Conservation (phyloP, 495 filamentous ascomycete species). For the Amorphotheca resinae region DNA sequence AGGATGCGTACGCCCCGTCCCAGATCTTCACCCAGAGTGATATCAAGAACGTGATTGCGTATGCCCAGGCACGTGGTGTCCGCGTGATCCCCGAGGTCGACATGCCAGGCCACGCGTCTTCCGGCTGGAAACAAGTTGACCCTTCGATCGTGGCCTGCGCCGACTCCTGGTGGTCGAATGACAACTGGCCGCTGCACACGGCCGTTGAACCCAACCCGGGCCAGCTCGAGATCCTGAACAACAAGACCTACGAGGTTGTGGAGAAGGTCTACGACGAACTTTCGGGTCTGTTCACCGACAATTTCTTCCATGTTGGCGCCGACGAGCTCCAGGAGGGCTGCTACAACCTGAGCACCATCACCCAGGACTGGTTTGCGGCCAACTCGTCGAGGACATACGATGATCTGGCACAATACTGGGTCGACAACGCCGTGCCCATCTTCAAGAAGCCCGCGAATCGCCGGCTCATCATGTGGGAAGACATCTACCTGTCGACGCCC, state of each 20-base stretch:
- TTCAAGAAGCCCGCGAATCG: conserved; percentile 31
- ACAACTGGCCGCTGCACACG: conserved; percentile 37
- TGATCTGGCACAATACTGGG: conserved; percentile 42
- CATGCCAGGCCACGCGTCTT: conserved; percentile 38
- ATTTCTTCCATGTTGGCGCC: conserved; percentile 43
- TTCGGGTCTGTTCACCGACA: conserved; percentile 37
- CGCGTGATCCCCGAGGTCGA: conserved; percentile 40
- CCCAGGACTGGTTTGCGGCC: conserved; percentile 35
- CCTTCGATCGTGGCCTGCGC: conserved; percentile 37
- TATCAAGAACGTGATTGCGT: conserved; percentile 31
- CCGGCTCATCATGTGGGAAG: conserved; percentile 46
- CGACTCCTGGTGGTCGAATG: conserved; percentile 46
- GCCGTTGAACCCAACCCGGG: conserved; percentile 44
- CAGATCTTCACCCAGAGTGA: conserved; percentile 31
- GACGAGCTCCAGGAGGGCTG: conserved; percentile 41
- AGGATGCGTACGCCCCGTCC: conserved; percentile 38
- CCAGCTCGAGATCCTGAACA: conserved; percentile 43
- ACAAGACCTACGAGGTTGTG: conserved; percentile 40
- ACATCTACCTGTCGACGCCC: conserved; percentile 29
- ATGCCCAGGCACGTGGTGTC: conserved; percentile 34
- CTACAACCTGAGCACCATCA: conserved; percentile 40
- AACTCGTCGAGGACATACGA: conserved; percentile 37
- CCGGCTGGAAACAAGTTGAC: conserved; percentile 44
- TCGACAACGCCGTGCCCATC: conserved; percentile 41
- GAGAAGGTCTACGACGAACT: conserved; percentile 40